Base-by-base conservation (phyloP, 1,139 yeast genomes). In the Kluyveromyces sp. region DNA sequence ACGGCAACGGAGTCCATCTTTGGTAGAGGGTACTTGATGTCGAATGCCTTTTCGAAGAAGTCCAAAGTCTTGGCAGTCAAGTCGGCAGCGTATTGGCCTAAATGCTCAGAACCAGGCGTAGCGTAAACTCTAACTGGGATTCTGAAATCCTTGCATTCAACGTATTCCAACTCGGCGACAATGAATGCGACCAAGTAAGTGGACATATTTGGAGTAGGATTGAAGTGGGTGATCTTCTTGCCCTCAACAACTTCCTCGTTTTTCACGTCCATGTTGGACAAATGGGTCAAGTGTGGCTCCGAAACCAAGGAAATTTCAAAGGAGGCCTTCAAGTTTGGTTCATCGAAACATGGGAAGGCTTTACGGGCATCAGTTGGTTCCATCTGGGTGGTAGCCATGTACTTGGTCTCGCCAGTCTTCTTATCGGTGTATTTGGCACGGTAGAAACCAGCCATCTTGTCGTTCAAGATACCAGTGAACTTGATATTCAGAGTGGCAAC, bases 291-390 rank as follows among this genome's bases (percentile, higher is more conserved):
- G 43, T 74, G 66, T 50, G 72, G 68, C 47, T 74, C 75, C 38
- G 83, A 74, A 29, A 79, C 71, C 53, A 86, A 69, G 30, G 80
- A 72, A 49, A 86, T 76, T 48, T 77, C 78, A 58, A 80, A 85
- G 27, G 86, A 76, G 6, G 94, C 86, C 67, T 85, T 85, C 51
- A 81, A 71, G 47, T 78, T 75, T 29, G 95, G 95, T 63, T 85
- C 94, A 63, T 84, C 94, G 54, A 83, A 78, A 60, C 87, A 83
- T 21, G 95, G 95, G 69, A 85, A 82, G 1, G 94, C 90, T 59
- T 88, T 75, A 65, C 95, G 80, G 45, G 90, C 88, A 63, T 84
- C 90, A 30, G 90, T 83, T 33, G 95, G 85, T 67, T 85, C 95
- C 75, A 85, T 83, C 67, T 85, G 95, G 39, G 95, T 85, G 35